Evolutionary conservation across 345 rosid species (phyloP).

Genomic region (Reutealis trisperma): DNA sequence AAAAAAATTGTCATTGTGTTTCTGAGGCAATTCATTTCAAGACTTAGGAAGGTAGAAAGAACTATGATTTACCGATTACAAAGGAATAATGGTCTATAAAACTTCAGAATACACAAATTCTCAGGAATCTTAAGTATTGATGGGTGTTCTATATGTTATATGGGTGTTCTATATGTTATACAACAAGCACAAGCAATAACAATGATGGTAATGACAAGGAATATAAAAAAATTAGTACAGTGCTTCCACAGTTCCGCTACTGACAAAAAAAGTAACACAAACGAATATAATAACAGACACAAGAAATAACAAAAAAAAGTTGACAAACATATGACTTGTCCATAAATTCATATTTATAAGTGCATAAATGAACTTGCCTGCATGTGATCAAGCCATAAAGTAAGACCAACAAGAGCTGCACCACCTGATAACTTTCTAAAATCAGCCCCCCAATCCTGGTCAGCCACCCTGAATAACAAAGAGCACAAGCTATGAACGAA

Average conservation of each 20-base stretch:
- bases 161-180: not conserved
- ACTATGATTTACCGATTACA: too few species aligned
- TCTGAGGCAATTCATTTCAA: too few species aligned
- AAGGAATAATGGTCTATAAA: too few species aligned
- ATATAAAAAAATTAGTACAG: not conserved
- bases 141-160: not conserved
- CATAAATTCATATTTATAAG: not conserved
- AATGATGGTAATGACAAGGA: not conserved
- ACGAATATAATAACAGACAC: too few species aligned
- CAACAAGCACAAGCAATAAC: not conserved
- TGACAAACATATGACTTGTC: not conserved
- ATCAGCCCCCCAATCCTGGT: conserved; percentile 96
- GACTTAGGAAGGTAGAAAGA: too few species aligned
- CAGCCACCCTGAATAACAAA: conserved; percentile 74
- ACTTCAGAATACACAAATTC: too few species aligned
- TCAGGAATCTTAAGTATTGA: not conserved
- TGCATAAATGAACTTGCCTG: conserved; percentile 55
- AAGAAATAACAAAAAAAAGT: too few species aligned
- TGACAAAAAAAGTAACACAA: not conserved
- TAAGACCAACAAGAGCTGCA: conserved; percentile 91
- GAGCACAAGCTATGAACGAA: conserved; percentile 17
- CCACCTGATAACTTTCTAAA: conserved; percentile 92
- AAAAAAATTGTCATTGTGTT: too few species aligned
- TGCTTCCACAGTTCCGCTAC: not conserved
- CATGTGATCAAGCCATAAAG: conserved; percentile 95